Base-by-base conservation (phyloP, 768 basidiomycete genomes). In the Lactarius psammicola region DNA sequence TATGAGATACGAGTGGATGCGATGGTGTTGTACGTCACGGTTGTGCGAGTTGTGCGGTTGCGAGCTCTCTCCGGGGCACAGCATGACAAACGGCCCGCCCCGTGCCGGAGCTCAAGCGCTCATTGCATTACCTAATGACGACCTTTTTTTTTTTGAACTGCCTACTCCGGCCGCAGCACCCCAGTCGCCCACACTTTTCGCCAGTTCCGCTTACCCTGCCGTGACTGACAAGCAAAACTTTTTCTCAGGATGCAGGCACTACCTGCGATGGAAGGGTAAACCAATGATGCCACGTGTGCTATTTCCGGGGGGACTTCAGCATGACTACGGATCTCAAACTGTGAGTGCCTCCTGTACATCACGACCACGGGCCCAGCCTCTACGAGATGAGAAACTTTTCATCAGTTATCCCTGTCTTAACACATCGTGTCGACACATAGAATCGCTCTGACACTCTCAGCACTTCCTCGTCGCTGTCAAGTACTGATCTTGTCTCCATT, bases 341-440 rank as follows among this genome's bases (percentile, higher is more conserved):
- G 65, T 66, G 61, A 62, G 61, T 63, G n/a, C 28, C 17, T 20
- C 26, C 17, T 57, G 17, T 33, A 6, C 56, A 6, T 15, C n/a
- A 15, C 40, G 28, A 28, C 42, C 1, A 20, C n/a, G 13, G 23
- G 17, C 31, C 17, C n/a, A 20, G 28, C n/a, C n/a, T 17, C 28
- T 56, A 10, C 59, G 18, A 59, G 66, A 67, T 65, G 66, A 67
- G 31, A 67, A n/a, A 44, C 30, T 20, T 11, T 63, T 46, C 46
- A 65, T 67, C 66, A 67, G 66, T 67, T 67, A 67, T 67, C 66
- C 66, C 66, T 67, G 66, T 67, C 66, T 67, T 65, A 67, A 67
- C 28, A 56, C 59, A 51, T 59, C 1, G 60, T 67, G 66, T 67
- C 66, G 66, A 67, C 57, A 65, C n/a, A 38, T 46, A n/a, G 1